phyloP scores from a whole-genome alignment of 225 moss, liverwort and hornwort genomes.

The Neckera pumila region DNA sequence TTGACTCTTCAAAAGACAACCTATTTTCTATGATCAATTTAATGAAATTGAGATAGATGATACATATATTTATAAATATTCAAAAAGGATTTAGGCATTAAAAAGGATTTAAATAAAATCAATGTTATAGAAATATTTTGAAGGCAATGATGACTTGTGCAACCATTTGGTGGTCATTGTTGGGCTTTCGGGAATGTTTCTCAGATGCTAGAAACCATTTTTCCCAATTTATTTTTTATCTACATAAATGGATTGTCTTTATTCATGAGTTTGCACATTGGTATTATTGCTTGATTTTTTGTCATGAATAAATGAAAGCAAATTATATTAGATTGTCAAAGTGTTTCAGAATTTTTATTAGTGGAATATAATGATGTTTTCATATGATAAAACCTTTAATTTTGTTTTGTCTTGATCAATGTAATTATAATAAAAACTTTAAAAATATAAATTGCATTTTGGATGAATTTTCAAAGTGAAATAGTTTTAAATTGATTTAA shows the following conservation, averaged over 20 bases:
- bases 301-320: not conserved
- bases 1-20: not conserved
- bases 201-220: fast-evolving
- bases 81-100: no score
- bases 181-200: fast-evolving
- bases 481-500: not conserved
- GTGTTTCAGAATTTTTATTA: not conserved
- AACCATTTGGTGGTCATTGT: not conserved
- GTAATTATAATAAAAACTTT: not conserved
- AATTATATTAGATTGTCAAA: not conserved
- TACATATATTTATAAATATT: no score
- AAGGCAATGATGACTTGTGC: not conserved
- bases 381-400: not conserved
- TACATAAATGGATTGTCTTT: fast-evolving
- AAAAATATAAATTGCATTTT: fast-evolving
- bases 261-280: fast-evolving
- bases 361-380: no score
- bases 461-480: not conserved
- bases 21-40: no score
- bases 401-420: not conserved
- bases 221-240: no score
- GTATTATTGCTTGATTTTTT: not conserved
- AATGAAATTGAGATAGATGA: not conserved
- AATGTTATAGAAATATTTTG: not conserved
- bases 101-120: not conserved